These are phyloP conservation scores for Aquilaria sinensis DNA, from an alignment of 345 rosid species.

Conservation along the genomic window DNA sequence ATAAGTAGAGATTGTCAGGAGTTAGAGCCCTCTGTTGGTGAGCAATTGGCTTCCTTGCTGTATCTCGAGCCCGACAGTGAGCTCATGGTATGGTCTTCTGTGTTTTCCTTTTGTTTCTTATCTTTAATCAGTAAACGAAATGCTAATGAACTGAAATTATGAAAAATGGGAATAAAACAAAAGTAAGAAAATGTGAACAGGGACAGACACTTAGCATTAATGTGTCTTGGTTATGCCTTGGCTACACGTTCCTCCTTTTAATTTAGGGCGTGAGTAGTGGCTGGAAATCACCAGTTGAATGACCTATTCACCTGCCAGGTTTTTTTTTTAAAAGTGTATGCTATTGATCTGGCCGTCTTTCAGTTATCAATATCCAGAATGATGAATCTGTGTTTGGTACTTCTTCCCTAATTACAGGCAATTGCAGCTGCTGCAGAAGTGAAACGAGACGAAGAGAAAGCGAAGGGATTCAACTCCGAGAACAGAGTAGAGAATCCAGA, in stretches of 20 bases:
- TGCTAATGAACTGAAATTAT: too few relatives aligned
- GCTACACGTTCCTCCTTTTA: too few relatives aligned
- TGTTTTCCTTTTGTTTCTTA: slow-evolving; percentile 10
- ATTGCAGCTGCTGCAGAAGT: slow-evolving; percentile 84
- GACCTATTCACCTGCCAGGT: too few relatives aligned
- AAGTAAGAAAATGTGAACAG: too few relatives aligned
- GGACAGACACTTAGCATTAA: background rate
- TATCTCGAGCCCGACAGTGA: slow-evolving; percentile 97
- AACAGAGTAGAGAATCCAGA: slow-evolving; percentile 79
- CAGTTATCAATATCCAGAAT: background rate
- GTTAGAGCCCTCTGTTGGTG: slow-evolving; percentile 90
- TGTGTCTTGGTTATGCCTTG: background rate
- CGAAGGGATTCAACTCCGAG: slow-evolving; percentile 86
- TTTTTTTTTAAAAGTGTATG: too few relatives aligned
- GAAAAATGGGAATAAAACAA: too few relatives aligned
- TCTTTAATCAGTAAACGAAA: too few relatives aligned
- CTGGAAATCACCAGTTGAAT: too few relatives aligned
- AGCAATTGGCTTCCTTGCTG: slow-evolving; percentile 88
- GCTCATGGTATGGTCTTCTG: slow-evolving; percentile 70
- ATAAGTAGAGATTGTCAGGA: slow-evolving; percentile 99
- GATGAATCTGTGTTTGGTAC: slow-evolving; percentile 10
- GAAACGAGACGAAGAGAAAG: slow-evolving; percentile 96
- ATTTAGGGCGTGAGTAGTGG: too few relatives aligned
- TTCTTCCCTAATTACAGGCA: slow-evolving; percentile 35
- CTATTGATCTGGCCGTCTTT: slow-evolving; percentile 3